Percentiles rank a stretch among this genome's conserved stretches.
Conservation (phyloP, 768 basidiomycete species). For the Kwoniella sp. region DNA sequence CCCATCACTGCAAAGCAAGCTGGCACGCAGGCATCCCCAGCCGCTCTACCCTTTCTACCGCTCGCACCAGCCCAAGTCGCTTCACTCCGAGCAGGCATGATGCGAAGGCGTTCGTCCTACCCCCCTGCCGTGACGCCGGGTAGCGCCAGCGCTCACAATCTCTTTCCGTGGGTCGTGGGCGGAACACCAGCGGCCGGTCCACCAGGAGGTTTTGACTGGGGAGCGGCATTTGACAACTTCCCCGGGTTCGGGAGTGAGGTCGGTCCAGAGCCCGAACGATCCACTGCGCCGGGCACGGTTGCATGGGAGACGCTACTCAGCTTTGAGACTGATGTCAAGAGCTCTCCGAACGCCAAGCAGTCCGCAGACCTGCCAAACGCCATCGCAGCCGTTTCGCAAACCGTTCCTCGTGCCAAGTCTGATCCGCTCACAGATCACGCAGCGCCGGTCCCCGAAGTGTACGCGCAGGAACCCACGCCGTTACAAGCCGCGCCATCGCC, state of each 20-base stretch:
- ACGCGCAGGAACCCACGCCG: too few relatives aligned
- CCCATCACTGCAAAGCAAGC: constrained; percentile 8
- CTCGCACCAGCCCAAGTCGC: constrained; percentile 17
- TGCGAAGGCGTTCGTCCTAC: constrained; percentile 31
- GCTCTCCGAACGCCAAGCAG: too few relatives aligned
- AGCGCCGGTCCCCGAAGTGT: too few relatives aligned
- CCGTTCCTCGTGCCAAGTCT: constrained; percentile 2
- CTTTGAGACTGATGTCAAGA: constrained; percentile 16
- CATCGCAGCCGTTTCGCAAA: too few relatives aligned
- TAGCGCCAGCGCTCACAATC: constrained; percentile 2
- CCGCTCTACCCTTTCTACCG: constrained; percentile 14
- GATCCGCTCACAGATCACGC: constrained; percentile 10
- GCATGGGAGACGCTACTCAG: constrained; percentile 33
- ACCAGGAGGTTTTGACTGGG: constrained; percentile 12
- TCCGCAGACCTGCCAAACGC: too few relatives aligned
- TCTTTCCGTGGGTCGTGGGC: constrained; percentile 17
- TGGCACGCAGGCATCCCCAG: not conserved
- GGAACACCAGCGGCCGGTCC: constrained; percentile 16
- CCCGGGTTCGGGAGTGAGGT: constrained; percentile 25
- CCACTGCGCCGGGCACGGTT: constrained; percentile 14
- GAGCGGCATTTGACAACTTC: constrained; percentile 10
- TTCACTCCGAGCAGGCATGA: constrained; percentile 9
- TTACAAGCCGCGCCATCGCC: not conserved
- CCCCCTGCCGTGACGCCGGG: constrained; percentile 22
- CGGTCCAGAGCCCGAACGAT: not conserved